These are phyloP conservation scores for Pseudocercospora pini-densiflorae DNA, from an alignment of 2,329 filamentous ascomycete species.

Conservation along the genomic window DNA sequence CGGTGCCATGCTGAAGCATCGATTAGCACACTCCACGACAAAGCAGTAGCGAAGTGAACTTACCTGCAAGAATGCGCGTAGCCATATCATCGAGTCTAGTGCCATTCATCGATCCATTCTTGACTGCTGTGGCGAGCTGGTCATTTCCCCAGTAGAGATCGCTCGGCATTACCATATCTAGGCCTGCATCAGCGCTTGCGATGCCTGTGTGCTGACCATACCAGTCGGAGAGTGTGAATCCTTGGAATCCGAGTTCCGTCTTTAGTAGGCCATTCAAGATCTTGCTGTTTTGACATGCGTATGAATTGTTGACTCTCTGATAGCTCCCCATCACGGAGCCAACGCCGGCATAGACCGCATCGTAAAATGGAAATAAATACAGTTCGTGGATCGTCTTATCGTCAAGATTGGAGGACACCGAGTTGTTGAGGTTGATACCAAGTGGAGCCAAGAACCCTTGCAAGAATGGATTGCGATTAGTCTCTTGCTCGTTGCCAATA, in stretches of 20 bases:
- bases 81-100: constrained; percentile 43
- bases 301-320: constrained; percentile 51
- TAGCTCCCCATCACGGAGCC: constrained; percentile 84
- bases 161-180: constrained; percentile 40
- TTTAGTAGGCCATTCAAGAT: constrained; percentile 71
- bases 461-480: constrained; percentile 31
- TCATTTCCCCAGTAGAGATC: constrained; percentile 32
- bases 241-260: constrained; percentile 55
- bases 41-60: not conserved
- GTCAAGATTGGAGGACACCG: constrained; percentile 51
- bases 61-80: constrained; percentile 35
- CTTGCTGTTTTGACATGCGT: constrained; percentile 72
- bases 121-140: constrained; percentile 38
- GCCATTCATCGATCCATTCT: constrained; percentile 38
- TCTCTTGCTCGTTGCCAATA: constrained; percentile 27
- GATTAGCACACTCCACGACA: not conserved
- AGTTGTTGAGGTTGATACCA: constrained; percentile 31
- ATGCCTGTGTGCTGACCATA: constrained; percentile 39
- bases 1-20: constrained; percentile 29
- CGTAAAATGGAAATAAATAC: constrained; percentile 73
- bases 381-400: constrained; percentile 37
- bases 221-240: constrained; percentile 56
- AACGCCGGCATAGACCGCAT: constrained; percentile 72
- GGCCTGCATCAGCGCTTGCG: constrained; percentile 35
- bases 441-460: constrained; percentile 26